Base-by-base conservation (phyloP, 1,284 basidiomycete genomes). In the Pulchroboletus neoregius region DNA sequence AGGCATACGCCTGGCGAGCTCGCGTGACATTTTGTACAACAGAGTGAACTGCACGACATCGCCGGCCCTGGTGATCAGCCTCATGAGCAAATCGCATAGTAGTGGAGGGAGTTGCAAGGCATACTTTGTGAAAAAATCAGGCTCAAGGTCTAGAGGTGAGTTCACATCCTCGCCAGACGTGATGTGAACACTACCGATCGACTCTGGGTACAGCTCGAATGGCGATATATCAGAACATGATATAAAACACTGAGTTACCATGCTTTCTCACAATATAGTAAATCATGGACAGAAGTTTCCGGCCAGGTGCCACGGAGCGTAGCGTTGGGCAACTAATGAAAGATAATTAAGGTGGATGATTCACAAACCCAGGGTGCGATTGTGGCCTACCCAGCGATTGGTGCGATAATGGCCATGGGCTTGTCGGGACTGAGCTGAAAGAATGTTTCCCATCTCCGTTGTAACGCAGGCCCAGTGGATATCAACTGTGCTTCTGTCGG, bases 1-100 rank as follows among this genome's bases (percentile, higher is more conserved):
- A 0, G 69, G 66, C 73, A 84, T 75, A 2, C 82, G 75, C 16
- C 84, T 31, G 13, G 16, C 2, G 5, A 46, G 45, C 33, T 58
- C 57, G 1, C 57, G 58, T 3, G 37, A 11, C 33, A 45, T 45
- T 16, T 58, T 58, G 39, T 62, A 58, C 24, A 55, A 8, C 7
- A 57, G 6, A 16, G 18, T 35, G 3, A 58, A n/a, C 9, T 44
- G 49, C 2, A 34, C 43, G 4, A 62, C 11, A 24, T 58, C 57
- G 7, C 40, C 20, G 1, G 36, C 16, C 18, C 60, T 61, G 5
- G 15, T 5, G 2, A 36, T 20, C 1, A 27, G 20, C 5, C n/a
- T 20, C 1, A 35, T 58, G 2, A 4, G 33, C 5, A 43, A 3
- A 22, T 5, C 1, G 1, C 7, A 34, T 0, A n/a, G 5, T 10